phyloP scores from a whole-genome alignment of 176 grass and related monocot species.

The Triticum dicoccoides region DNA sequence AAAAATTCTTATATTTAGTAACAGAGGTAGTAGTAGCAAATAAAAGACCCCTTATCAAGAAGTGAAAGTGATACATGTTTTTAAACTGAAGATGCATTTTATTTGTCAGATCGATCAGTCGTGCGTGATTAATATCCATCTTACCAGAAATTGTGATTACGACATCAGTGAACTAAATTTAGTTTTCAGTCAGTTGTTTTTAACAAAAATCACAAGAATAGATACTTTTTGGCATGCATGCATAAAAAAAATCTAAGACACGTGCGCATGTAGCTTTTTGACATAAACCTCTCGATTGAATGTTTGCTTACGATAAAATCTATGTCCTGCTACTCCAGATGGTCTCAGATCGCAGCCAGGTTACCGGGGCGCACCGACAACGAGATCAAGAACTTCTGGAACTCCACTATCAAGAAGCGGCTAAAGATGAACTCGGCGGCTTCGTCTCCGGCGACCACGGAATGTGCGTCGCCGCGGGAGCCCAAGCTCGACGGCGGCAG shows the following conservation, averaged over 20 bases:
- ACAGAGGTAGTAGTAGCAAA: no score
- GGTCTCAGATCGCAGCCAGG: slow-evolving; percentile 94
- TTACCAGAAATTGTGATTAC: slow-evolving; percentile 22
- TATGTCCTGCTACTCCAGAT: slow-evolving; percentile 45
- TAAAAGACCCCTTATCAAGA: not conserved
- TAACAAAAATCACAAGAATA: not conserved
- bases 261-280: not conserved
- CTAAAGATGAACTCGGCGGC: slow-evolving; percentile 52
- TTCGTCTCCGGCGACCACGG: slow-evolving; percentile 30
- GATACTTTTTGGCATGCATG: not conserved
- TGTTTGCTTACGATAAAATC: slow-evolving; percentile 47
- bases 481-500: slow-evolving; percentile 30
- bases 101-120: not conserved
- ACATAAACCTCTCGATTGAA: slow-evolving; percentile 18
- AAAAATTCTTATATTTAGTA: no score
- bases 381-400: slow-evolving; percentile 99
- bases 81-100: not conserved
- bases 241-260: not conserved
- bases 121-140: not conserved
- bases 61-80: not conserved
- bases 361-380: slow-evolving; percentile 92
- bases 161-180: slow-evolving; percentile 10
- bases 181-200: not conserved
- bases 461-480: slow-evolving; percentile 47
- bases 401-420: slow-evolving; percentile 96